Evolutionary conservation across 202 grass and related monocot species (phyloP).

Genomic region (Saccharum hybrid): DNA sequence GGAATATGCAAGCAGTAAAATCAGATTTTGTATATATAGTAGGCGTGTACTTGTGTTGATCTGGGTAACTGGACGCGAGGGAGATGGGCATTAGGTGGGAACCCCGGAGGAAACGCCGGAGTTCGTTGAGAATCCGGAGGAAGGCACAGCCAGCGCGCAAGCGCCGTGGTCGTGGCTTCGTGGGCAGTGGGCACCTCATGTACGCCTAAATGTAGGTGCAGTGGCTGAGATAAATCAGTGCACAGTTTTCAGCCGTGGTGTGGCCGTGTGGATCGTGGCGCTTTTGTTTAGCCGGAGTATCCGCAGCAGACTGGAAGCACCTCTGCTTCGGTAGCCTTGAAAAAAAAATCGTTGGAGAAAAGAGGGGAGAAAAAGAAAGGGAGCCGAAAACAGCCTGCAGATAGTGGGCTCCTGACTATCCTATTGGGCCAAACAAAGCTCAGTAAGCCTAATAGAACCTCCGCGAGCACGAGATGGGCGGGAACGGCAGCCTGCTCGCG

Average conservation of each 20-base stretch:
- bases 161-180: conserved; percentile 32
- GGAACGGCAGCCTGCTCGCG: no score
- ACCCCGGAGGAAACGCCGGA: conserved; percentile 28
- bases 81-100: conserved; percentile 32
- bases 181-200: conserved; percentile 26
- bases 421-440: neutral
- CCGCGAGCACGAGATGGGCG: no score
- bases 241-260: conserved; percentile 9
- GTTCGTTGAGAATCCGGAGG: conserved; percentile 55
- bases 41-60: neutral
- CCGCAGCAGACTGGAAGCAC: neutral
- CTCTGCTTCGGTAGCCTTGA: neutral
- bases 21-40: neutral
- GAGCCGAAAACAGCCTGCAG: neutral
- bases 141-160: conserved; percentile 30
- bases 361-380: neutral
- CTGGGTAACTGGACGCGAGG: neutral
- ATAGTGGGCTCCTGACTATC: neutral
- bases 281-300: neutral
- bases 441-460: neutral
- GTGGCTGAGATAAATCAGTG: conserved; percentile 42
- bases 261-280: conserved; percentile 9
- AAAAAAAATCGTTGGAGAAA: no score
- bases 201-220: conserved; percentile 41
- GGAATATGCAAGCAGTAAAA: neutral